Base-by-base conservation (phyloP, 345 rosid genomes). In the Eucalyptus tenuipes region DNA sequence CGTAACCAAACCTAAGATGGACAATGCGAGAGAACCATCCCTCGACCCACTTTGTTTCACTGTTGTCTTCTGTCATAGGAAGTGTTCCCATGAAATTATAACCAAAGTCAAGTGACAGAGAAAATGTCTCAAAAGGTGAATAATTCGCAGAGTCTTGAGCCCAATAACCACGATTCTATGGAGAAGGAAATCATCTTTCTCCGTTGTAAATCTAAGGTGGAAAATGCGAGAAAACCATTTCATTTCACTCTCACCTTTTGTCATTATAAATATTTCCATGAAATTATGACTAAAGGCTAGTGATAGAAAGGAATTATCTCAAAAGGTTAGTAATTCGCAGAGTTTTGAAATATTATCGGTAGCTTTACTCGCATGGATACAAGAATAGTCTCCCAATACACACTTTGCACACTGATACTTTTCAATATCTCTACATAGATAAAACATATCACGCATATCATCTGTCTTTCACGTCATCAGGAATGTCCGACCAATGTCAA, bases 381-480 rank as follows among this genome's bases (percentile, higher is more conserved):
- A 75, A 37, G 1, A 13, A 44, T 44, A 37, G 27, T 37, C 57
- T 3, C 82, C 0, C 3, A 0, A 20, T 3, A 40, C 15, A 71
- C 44, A 33, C 25, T 75, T 75, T 40, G 47, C 47, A 12, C 8
- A 4, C 3, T 7, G 0, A 75, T 37, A 11, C 9, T 20, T 13
- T 75, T 40, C 4, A 75, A 37, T 10, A 75, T 37, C 82, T 75
- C 27, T 5, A 37, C 15, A 6, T 2, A 75, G 47, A 75, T 10
- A 40, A 44, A 1, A 75, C 3, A 20, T 20, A 20, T 40, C 82
- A 75, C 3, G 2, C 47, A 10, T 75, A 20, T 20, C 47, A 20
- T 75, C 1, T 25, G 13, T 40, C 82, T 20, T 75, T 0, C 2
- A 20, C 2, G 29, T 40, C 27, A 1, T 20, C 0, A 4, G 15